Conservation (phyloP, 1,284 basidiomycete species). For the Ustilago hordei region DNA sequence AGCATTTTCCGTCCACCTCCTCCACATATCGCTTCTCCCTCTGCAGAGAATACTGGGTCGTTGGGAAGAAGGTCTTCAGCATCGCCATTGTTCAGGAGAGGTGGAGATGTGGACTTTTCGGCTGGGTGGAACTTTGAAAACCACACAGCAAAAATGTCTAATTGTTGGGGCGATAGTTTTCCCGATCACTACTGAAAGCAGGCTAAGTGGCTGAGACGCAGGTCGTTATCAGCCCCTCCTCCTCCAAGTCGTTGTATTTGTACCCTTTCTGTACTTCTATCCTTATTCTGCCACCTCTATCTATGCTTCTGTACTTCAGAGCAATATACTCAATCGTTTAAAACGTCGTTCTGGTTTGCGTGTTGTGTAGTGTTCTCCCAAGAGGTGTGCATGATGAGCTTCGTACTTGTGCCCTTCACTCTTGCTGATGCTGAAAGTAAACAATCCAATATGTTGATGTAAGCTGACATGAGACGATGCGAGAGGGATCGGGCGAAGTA, state of each 20-base stretch:
- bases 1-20: constrained; percentile 24
- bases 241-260: constrained; percentile 4
- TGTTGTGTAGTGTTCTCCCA: too few species aligned
- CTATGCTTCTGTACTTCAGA: too few species aligned
- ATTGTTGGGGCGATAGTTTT: constrained; percentile 2
- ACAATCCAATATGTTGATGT: too few species aligned
- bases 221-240: not conserved
- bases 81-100: not conserved
- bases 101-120: constrained; percentile 19
- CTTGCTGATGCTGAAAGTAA: too few species aligned
- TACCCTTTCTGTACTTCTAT: constrained; percentile 10
- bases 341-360: not conserved
- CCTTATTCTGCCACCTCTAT: not conserved
- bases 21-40: not conserved
- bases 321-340: too few species aligned
- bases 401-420: too few species aligned
- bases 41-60: not conserved
- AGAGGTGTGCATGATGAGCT: too few species aligned
- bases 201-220: not conserved
- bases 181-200: constrained; percentile 12
- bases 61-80: not conserved
- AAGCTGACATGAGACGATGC: too few species aligned
- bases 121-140: constrained; percentile 35
- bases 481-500: too few species aligned
- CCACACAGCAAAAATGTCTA: not conserved